Base-by-base conservation (phyloP, 2,329 filamentous ascomycete genomes). In the Calonectria leucothoes region DNA sequence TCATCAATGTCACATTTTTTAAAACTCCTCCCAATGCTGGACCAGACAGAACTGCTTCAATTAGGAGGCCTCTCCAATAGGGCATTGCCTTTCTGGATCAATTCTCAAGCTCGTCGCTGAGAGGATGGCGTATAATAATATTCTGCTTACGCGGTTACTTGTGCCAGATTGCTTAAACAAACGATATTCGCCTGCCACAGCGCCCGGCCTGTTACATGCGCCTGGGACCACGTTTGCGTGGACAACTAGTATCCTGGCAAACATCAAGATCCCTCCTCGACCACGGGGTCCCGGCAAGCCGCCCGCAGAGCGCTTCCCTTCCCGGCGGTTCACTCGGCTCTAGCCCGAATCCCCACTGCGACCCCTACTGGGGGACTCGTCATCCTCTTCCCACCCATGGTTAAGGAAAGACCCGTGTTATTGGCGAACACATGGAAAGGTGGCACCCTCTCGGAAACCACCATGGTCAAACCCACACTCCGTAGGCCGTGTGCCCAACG, bases 311-410 rank as follows among this genome's bases (percentile, higher is more conserved):
- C 75, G 76, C 78, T 75, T 78, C 79, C 74, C 79, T 80, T 80
- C 79, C 77, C 79, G 82, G 83, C 82, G 81, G 80, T 82, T 84
- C 80, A 80, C 78, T 84, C 84, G 84, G 84, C 83, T 84, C 79
- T 77, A 83, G 81, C 80, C 82, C 81, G 80, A 84, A 80, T 78
- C 78, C 76, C 81, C 83, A 83, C 79, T 78, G 65, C 75, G 74
- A 79, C 82, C 76, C 79, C 78, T 80, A 81, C 79, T 78, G 76
- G 76, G 70, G 77, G 79, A 82, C 77, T 83, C 82, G 79, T 83
- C 81, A 82, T 81, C 79, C 72, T 72, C 81, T 69, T 78, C 77
- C 76, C 75, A 79, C 76, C 77, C 77, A 78, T 78, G 75, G 75
- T 74, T 65, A 73, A 80, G 81, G 80, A 83, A 84, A 80, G 80